phyloP scores from a whole-genome alignment of 257 asterid genomes.

The Voacanga thouarsii region DNA sequence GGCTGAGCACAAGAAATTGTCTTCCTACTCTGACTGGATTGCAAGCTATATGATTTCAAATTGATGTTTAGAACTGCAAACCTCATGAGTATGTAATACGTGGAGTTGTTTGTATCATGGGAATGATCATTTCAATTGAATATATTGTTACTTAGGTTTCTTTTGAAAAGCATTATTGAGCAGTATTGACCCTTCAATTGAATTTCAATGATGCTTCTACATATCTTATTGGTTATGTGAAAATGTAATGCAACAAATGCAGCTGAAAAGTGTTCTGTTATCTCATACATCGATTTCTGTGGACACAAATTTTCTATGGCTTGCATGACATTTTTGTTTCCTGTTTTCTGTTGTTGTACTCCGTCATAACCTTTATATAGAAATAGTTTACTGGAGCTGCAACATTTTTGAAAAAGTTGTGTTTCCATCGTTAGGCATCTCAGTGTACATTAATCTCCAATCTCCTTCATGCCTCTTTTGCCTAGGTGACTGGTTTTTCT shows the following conservation, averaged over 20 bases:
- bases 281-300: neutral
- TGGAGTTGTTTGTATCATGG: neutral
- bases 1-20: neutral
- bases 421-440: neutral
- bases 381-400: neutral
- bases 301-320: neutral
- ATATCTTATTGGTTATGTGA: neutral
- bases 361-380: neutral
- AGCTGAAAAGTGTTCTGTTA: neutral
- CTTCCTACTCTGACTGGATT: neutral
- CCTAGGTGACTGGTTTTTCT: conserved; percentile 95
- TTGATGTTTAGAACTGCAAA: neutral
- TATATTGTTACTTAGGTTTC: neutral
- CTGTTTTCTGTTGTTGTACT: neutral
- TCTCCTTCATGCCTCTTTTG: conserved; percentile 20
- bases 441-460: neutral
- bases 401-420: neutral
- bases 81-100: neutral
- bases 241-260: neutral
- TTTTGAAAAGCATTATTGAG: neutral
- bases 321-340: neutral
- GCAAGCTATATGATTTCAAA: neutral
- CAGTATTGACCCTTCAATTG: neutral
- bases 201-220: neutral
- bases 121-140: neutral